phyloP scores from a whole-genome alignment of 306 rosid genomes.

The Prinsepia uniflora region DNA sequence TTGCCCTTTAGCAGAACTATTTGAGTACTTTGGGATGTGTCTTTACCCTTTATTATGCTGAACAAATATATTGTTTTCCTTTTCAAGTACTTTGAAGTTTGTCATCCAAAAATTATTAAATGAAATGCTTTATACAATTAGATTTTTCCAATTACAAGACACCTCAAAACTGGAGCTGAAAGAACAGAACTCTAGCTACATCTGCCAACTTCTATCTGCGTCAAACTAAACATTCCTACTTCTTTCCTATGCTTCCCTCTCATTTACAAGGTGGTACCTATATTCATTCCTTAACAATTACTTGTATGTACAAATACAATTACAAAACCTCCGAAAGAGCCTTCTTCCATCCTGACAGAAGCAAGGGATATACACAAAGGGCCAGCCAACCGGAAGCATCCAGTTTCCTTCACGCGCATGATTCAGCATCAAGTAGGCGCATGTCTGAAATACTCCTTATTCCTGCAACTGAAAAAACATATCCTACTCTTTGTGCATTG shows the following conservation, averaged over 20 bases:
- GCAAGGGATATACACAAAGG: neutral
- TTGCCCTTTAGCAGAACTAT: too few relatives aligned
- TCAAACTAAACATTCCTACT: constrained; percentile 37
- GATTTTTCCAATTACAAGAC: constrained; percentile 12
- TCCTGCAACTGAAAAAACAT: neutral
- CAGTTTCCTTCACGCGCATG: constrained; percentile 6
- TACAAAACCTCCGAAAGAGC: constrained; percentile 40
- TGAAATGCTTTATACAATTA: constrained; percentile 42
- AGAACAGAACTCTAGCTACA: constrained; percentile 31
- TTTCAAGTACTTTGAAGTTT: too few relatives aligned
- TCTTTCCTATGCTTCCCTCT: constrained; percentile 36
- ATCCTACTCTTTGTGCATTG: neutral
- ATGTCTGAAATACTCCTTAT: neutral
- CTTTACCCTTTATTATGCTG: too few relatives aligned
- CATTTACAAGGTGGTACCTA: constrained; percentile 55
- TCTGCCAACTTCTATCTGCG: constrained; percentile 33
- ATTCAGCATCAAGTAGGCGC: neutral
- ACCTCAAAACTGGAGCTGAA: constrained; percentile 41
- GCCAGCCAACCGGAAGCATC: neutral
- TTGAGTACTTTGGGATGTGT: too few relatives aligned
- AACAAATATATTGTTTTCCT: too few relatives aligned
- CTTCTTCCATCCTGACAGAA: constrained; percentile 28
- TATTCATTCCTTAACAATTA: constrained; percentile 40
- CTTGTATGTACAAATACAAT: constrained; percentile 47
- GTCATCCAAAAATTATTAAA: neutral